Conservation (phyloP, 2,329 filamentous ascomycete genomes). For the Talaromyces sp. region DNA sequence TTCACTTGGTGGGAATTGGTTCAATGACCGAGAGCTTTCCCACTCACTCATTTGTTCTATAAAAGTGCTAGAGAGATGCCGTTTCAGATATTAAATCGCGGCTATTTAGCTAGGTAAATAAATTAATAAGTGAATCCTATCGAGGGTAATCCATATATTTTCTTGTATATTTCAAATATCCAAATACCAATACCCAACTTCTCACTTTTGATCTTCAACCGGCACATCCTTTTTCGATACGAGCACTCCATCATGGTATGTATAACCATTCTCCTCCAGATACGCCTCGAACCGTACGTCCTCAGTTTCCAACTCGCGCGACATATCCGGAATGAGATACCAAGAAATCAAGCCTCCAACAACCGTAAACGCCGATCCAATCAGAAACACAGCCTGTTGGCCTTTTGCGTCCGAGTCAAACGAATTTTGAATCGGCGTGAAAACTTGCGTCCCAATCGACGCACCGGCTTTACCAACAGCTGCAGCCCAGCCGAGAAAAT, state of each 20-base stretch:
- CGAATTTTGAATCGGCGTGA: slow-evolving; percentile 40
- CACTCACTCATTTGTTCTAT: too few species aligned
- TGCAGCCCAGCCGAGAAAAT: slow-evolving; percentile 45
- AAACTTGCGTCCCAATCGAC: slow-evolving; percentile 48
- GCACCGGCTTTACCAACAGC: slow-evolving; percentile 48
- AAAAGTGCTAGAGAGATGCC: too few species aligned
- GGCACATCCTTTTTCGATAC: neutral
- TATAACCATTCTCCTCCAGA: slow-evolving; percentile 38
- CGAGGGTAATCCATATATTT: too few species aligned
- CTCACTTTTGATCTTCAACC: neutral
- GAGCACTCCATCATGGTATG: neutral
- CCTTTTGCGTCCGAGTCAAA: slow-evolving; percentile 41
- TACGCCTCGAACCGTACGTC: slow-evolving; percentile 43
- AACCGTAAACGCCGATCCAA: slow-evolving; percentile 47
- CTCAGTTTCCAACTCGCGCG: slow-evolving; percentile 38
- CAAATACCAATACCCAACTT: neutral
- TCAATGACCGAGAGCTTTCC: too few species aligned
- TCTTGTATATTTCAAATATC: too few species aligned
- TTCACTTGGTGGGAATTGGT: too few species aligned
- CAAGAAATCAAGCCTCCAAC: slow-evolving; percentile 41
- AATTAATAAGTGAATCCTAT: too few species aligned
- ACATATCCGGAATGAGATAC: slow-evolving; percentile 43
- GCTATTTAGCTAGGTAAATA: too few species aligned
- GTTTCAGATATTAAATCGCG: too few species aligned
- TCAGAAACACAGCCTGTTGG: slow-evolving; percentile 47